Percentiles rank a stretch among this genome's conserved stretches.
Conservation (phyloP, 805 yeast genomes). For the Torulaspora franciscae region DNA sequence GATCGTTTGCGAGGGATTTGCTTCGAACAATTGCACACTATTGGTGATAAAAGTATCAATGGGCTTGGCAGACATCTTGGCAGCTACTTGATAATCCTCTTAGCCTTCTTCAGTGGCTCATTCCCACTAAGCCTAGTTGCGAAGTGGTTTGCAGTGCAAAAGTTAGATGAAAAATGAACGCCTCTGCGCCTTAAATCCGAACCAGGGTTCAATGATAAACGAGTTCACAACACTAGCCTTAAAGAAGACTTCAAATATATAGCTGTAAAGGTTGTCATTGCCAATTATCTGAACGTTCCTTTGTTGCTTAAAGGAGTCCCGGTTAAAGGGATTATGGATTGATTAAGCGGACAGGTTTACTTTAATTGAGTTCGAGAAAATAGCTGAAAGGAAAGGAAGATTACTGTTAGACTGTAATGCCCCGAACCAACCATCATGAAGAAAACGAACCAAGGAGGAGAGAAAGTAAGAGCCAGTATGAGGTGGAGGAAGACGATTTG, state of each 20-base stretch:
- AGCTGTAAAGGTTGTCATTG: too few species aligned
- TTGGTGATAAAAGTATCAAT: conserved; percentile 42
- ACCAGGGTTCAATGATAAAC: background rate
- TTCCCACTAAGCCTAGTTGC: background rate
- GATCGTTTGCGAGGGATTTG: conserved; percentile 38
- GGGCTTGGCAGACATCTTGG: conserved; percentile 28
- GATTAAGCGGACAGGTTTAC: too few species aligned
- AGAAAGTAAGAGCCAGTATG: background rate
- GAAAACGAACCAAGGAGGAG: background rate
- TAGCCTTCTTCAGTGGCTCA: conserved; percentile 1
- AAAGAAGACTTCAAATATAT: background rate
- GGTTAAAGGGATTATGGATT: too few species aligned
- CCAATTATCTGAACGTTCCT: too few species aligned
- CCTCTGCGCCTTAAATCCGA: background rate
- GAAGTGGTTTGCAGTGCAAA: background rate
- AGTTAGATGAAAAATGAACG: conserved; percentile 2
- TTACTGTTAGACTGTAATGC: background rate
- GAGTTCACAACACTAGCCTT: background rate
- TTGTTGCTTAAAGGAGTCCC: too few species aligned
- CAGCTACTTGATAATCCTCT: background rate
- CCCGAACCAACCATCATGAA: conserved; percentile 1
- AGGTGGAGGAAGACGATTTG: background rate
- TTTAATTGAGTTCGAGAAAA: too few species aligned
- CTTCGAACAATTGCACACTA: conserved; percentile 40
- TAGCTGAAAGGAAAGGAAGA: too few species aligned